These are phyloP conservation scores for Thermomucor indicae-seudaticae DNA, from an alignment of 371 early-diverging fungal species.

Conservation along the genomic window DNA sequence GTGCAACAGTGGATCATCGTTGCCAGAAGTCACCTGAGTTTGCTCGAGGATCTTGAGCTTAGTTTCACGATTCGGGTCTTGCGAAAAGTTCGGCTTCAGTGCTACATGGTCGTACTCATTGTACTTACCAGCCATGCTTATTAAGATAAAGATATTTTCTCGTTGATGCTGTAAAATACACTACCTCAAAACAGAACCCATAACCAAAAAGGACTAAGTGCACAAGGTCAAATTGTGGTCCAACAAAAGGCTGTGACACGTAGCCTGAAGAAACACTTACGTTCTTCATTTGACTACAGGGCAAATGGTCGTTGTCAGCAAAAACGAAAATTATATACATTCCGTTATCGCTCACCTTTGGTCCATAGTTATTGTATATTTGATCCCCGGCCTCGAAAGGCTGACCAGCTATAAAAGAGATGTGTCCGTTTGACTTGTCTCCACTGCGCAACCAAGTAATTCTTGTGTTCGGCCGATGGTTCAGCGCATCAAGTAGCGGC, in stretches of 20 bases:
- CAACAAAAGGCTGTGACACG: background rate
- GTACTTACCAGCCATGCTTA: slow-evolving; percentile 12
- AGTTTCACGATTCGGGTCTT: slow-evolving; percentile 44
- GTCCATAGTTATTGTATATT: slow-evolving; percentile 65
- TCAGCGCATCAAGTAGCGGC: slow-evolving; percentile 55
- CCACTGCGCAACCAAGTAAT: slow-evolving; percentile 48
- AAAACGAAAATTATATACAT: background rate
- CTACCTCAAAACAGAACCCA: slow-evolving; percentile 60
- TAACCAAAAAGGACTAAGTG: slow-evolving; percentile 51
- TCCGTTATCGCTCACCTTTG: slow-evolving; percentile 46
- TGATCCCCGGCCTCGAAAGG: slow-evolving; percentile 36
- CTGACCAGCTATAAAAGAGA: slow-evolving; percentile 37
- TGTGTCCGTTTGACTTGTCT: slow-evolving; percentile 18
- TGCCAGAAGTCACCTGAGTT: slow-evolving; percentile 27
- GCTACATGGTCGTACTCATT: slow-evolving; percentile 49
- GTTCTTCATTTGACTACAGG: slow-evolving; percentile 65
- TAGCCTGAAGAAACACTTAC: slow-evolving; percentile 30
- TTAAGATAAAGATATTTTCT: background rate
- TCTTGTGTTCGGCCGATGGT: slow-evolving; percentile 50
- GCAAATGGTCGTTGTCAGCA: background rate
- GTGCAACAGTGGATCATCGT: slow-evolving; percentile 24
- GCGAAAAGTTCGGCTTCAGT: slow-evolving; percentile 54
- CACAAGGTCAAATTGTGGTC: too few species aligned
- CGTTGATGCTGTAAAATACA: background rate
- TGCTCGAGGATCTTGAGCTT: slow-evolving; percentile 42